Base-by-base conservation (phyloP, 306 rosid genomes). In the Malus fusca region DNA sequence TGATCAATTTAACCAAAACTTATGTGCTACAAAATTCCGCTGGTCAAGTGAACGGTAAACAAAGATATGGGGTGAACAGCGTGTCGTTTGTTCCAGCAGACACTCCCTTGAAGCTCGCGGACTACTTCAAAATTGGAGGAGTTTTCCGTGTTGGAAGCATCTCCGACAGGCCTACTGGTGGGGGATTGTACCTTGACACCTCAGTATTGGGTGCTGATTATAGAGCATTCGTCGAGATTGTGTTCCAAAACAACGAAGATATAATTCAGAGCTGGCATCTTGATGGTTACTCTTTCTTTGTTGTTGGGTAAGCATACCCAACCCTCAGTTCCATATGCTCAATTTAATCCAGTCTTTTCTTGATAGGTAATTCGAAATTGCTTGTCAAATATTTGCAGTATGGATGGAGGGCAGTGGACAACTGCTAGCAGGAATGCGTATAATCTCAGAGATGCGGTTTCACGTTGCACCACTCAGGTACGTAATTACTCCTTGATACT, bases 341-440 rank as follows among this genome's bases (percentile, higher is more conserved):
- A 13, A 58, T 18, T 73, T 10, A 14, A 23, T 28, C n/a, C 21
- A 48, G 55, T 1, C 8, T 8, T 48, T 4, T 48, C 55, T 1
- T 48, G 21, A 48, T 15, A 14, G 17, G 18, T 48, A 48, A 48
- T 48, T 48, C 21, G 7, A 48, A 48, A 15, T 48, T 48, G 55
- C 55, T 48, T 48, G 55, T 48, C 21, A 48, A 48, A 48, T 48
- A 68, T 51, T 46, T 73, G 85, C 73, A 95, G 99, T 42, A 89
- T 96, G 99, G 98, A 96, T 71, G 99, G 99, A 79, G 99, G 99
- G 53, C 84, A 85, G 42, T 92, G 99, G 99, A 87, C 89, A 60
- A 0, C 84, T 23, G 71, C 81, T 65, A 88, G 93, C 83, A 87
- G 99, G 84, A 85, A 83, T 40, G 75, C 46, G 53, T 96, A 96